Evolutionary conservation across 2,329 filamentous ascomycete genomes (phyloP).

Genomic region (Orbilia oligospora): DNA sequence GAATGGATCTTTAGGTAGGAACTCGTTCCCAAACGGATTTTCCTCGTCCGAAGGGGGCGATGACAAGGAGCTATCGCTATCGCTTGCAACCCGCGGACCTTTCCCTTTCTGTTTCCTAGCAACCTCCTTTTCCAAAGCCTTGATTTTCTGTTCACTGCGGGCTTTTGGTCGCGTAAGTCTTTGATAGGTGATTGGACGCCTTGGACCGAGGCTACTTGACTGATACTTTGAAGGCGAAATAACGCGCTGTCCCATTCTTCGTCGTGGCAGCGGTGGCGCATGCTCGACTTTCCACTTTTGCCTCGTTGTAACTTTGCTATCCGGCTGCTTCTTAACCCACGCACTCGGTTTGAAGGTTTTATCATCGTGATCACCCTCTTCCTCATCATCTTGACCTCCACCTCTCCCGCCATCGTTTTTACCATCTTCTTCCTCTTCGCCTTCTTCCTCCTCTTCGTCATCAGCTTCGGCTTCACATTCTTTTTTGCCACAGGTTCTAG

Average conservation of each 20-base stretch:
- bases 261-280: neutral
- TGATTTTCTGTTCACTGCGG: too few species aligned
- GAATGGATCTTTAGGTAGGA: too few species aligned
- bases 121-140: too few species aligned
- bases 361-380: neutral
- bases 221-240: too few species aligned
- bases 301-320: neutral
- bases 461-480: neutral
- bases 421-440: neutral
- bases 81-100: neutral
- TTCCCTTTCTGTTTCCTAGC: neutral
- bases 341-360: neutral
- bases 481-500: slow-evolving; percentile 10
- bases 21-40: neutral
- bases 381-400: neutral
- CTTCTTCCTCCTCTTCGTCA: neutral
- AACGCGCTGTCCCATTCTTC: too few species aligned
- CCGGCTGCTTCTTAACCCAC: neutral
- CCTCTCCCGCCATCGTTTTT: neutral
- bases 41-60: neutral
- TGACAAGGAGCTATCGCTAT: neutral
- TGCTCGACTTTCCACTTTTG: neutral
- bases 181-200: too few species aligned
- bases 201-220: too few species aligned
- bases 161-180: too few species aligned